Evolutionary conservation across 1,284 basidiomycete genomes (phyloP).

Genomic region (Thecaphora frezii): DNA sequence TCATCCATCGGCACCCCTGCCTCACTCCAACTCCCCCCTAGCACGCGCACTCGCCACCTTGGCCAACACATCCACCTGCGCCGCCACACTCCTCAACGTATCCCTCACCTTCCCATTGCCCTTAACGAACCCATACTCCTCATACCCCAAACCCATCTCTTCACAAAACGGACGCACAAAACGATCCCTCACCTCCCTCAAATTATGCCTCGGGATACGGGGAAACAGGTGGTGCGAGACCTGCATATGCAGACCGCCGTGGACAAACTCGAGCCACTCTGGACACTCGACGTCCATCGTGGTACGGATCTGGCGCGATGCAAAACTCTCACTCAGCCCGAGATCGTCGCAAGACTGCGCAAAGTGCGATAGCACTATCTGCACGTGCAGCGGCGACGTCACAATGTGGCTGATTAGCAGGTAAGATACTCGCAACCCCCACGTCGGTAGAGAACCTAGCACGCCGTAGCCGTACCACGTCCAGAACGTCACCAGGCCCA

Average conservation of each 20-base stretch:
- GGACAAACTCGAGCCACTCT: conserved; percentile 79
- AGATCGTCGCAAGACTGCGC: conserved; percentile 91
- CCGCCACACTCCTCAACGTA: conserved; percentile 76
- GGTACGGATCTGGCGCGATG: conserved; percentile 88
- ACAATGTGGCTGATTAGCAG: conserved; percentile 76
- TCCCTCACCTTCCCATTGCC: conserved; percentile 78
- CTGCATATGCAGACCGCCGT: conserved; percentile 91
- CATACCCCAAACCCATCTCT: conserved; percentile 66
- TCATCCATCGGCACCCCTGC: neutral
- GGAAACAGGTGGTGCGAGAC: conserved; percentile 98
- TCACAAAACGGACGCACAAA: conserved; percentile 80
- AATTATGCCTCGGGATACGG: conserved; percentile 88
- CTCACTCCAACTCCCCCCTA: conserved; percentile 55
- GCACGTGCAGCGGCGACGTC: conserved; percentile 70
- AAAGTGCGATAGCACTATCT: conserved; percentile 98
- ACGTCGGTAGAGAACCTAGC: conserved; percentile 70
- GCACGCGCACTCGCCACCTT: conserved; percentile 68
- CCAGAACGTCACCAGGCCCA: conserved; percentile 75
- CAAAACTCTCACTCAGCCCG: conserved; percentile 86
- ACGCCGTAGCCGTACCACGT: conserved; percentile 69
- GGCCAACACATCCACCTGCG: conserved; percentile 69
- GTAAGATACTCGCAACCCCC: conserved; percentile 70
- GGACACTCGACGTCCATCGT: conserved; percentile 93
- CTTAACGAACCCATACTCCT: conserved; percentile 82
- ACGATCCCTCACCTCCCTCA: conserved; percentile 72